These are phyloP conservation scores for Cytospora paraplurivora DNA, from an alignment of 2,329 filamentous ascomycete genomes.

Conservation along the genomic window DNA sequence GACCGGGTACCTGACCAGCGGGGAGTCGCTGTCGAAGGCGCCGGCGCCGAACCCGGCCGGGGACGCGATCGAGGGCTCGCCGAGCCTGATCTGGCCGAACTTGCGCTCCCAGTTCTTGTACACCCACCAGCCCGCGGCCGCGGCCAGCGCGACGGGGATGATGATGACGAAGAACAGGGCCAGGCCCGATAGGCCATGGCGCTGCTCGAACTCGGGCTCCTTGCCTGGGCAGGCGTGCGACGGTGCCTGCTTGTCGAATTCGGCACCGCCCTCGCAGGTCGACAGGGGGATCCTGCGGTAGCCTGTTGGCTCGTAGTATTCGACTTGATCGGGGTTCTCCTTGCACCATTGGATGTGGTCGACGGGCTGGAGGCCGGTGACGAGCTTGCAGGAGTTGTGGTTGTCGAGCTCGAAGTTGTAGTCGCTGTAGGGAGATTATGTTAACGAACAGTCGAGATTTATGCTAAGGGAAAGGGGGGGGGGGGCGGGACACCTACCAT, in stretches of 20 bases:
- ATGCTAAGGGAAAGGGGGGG: neutral
- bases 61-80: slow-evolving; percentile 55
- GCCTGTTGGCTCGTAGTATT: slow-evolving; percentile 83
- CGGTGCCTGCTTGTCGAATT: slow-evolving; percentile 68
- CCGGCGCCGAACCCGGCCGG: slow-evolving; percentile 38
- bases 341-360: slow-evolving; percentile 54
- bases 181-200: slow-evolving; percentile 69
- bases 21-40: slow-evolving; percentile 68
- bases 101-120: slow-evolving; percentile 85
- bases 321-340: slow-evolving; percentile 65
- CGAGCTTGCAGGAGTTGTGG: slow-evolving; percentile 76
- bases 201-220: slow-evolving; percentile 76
- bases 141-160: slow-evolving; percentile 72
- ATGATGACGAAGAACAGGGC: slow-evolving; percentile 85
- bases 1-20: slow-evolving; percentile 82
- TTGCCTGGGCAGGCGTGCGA: slow-evolving; percentile 72
- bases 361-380: slow-evolving; percentile 68
- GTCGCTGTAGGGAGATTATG: slow-evolving; percentile 57
- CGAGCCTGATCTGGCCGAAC: slow-evolving; percentile 89
- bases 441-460: slow-evolving; percentile 33
- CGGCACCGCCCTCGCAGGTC: slow-evolving; percentile 76
- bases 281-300: slow-evolving; percentile 89
- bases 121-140: slow-evolving; percentile 77
- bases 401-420: slow-evolving; percentile 87
- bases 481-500: slow-evolving; percentile 64